Conservation (phyloP, 768 basidiomycete genomes). For the Mycena rosella region DNA sequence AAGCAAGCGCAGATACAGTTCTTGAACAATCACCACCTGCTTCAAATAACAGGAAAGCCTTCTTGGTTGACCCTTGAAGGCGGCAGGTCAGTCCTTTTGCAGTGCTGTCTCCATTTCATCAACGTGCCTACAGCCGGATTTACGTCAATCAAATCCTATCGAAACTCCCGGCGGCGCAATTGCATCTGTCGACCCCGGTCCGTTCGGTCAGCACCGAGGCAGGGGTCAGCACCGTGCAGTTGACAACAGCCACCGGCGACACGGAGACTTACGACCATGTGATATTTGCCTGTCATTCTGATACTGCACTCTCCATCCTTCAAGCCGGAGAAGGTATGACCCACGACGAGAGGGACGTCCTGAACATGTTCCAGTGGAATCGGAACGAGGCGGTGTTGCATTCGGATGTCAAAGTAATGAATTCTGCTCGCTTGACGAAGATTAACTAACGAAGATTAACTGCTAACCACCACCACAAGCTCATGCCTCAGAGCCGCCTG, state of each 20-base stretch:
- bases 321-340: slow-evolving; percentile 64
- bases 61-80: slow-evolving; percentile 80
- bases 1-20: slow-evolving; percentile 65
- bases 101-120: not conserved
- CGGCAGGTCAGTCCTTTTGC: slow-evolving; percentile 65
- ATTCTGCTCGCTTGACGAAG: slow-evolving; percentile 42
- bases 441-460: not conserved
- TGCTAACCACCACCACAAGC: slow-evolving; percentile 46
- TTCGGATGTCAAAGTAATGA: slow-evolving; percentile 70
- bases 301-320: slow-evolving; percentile 67
- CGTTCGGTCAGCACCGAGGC: slow-evolving; percentile 51
- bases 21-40: slow-evolving; percentile 79
- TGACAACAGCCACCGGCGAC: slow-evolving; percentile 63
- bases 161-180: slow-evolving; percentile 61
- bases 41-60: slow-evolving; percentile 78
- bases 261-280: slow-evolving; percentile 73
- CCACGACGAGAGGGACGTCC: slow-evolving; percentile 64
- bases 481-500: slow-evolving; percentile 72
- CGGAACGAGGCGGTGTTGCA: slow-evolving; percentile 78
- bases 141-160: slow-evolving; percentile 76
- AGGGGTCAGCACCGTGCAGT: slow-evolving; percentile 48
- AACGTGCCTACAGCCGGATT: slow-evolving; percentile 56
- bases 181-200: slow-evolving; percentile 74
- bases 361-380: slow-evolving; percentile 75
- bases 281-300: slow-evolving; percentile 80